phyloP scores from a whole-genome alignment of 1,139 yeast genomes.

The Trichomonascaceae sp. region DNA sequence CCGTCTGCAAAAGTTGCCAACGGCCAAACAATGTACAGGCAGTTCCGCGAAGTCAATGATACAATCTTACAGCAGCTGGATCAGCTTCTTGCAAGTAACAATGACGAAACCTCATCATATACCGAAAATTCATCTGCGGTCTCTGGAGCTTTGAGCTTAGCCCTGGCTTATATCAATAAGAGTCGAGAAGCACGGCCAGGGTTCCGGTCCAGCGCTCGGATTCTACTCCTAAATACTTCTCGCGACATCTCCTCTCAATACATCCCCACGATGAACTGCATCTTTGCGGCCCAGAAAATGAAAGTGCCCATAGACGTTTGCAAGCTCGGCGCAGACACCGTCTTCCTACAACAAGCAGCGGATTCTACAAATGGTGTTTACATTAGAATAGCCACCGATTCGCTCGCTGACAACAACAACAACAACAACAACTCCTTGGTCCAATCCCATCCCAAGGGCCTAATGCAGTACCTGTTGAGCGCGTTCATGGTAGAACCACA shows the following conservation, averaged over 20 bases:
- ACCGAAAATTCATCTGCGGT: slow-evolving; percentile 41
- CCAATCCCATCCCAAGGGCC: slow-evolving; percentile 65
- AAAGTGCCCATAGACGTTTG: slow-evolving; percentile 84
- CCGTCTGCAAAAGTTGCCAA: slow-evolving; percentile 17
- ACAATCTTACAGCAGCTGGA: slow-evolving; percentile 53
- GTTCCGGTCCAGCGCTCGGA: slow-evolving; percentile 46
- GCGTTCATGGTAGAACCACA: slow-evolving; percentile 79
- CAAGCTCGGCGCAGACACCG: slow-evolving; percentile 63
- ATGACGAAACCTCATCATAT: slow-evolving; percentile 12
- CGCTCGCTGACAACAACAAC: no score
- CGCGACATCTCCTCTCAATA: slow-evolving; percentile 74
- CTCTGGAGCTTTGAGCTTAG: slow-evolving; percentile 69
- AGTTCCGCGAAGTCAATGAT: slow-evolving; percentile 73
- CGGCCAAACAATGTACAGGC: slow-evolving; percentile 57
- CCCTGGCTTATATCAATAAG: slow-evolving; percentile 69
- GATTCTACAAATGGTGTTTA: slow-evolving; percentile 93
- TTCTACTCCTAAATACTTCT: slow-evolving; percentile 61
- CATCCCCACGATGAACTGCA: slow-evolving; percentile 89
- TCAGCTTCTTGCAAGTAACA: slow-evolving; percentile 29
- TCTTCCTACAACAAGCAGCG: slow-evolving; percentile 88
- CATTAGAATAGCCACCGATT: slow-evolving; percentile 50
- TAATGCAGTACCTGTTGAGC: slow-evolving; percentile 51
- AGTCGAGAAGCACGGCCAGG: slow-evolving; percentile 21
- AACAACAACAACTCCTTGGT: no score
- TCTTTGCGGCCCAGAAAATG: slow-evolving; percentile 91